Evolutionary conservation across 306 rosid genomes (phyloP).

Genomic region (Cercis canadensis): DNA sequence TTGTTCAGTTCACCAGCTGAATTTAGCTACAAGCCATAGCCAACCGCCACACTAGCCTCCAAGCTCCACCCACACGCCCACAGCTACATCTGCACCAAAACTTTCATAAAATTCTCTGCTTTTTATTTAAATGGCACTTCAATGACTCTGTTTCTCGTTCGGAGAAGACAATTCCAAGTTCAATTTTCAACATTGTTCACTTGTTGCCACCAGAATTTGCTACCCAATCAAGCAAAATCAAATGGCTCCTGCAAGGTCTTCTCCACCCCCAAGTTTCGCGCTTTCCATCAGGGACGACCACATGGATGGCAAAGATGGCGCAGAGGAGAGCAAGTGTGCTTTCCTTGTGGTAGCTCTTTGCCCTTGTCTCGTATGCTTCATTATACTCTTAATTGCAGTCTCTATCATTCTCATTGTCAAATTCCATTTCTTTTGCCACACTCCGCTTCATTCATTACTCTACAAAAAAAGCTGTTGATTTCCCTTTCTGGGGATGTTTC

Average conservation of each 20-base stretch:
- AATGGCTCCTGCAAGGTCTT: constrained; percentile 52
- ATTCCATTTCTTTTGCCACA: constrained; percentile 81
- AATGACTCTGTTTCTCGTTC: constrained; percentile 50
- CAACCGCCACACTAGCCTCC: too few species aligned
- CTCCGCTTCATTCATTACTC: constrained; percentile 70
- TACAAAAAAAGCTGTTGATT: constrained; percentile 61
- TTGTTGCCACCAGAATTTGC: constrained; percentile 4
- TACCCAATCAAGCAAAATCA: constrained; percentile 7
- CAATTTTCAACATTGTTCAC: constrained; percentile 31
- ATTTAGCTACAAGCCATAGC: too few species aligned
- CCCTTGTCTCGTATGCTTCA: constrained; percentile 84
- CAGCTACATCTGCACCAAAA: neutral
- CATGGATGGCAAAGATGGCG: constrained; percentile 44
- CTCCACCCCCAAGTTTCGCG: constrained; percentile 63
- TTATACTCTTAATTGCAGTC: constrained; percentile 58
- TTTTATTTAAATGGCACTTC: constrained; percentile 56
- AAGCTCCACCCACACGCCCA: neutral
- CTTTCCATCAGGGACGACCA: constrained; percentile 52
- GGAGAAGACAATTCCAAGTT: constrained; percentile 37
- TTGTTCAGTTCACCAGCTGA: neutral
- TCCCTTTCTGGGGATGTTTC: constrained; percentile 23
- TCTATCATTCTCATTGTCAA: constrained; percentile 70
- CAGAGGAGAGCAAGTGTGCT: constrained; percentile 53
- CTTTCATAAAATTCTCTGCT: neutral
- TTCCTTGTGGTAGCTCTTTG: constrained; percentile 77